Evolutionary conservation across 2,329 filamentous ascomycete species (phyloP), one percentile per base, ranked within the genome.

Genomic region (Penicillium oxalicum): DNA sequence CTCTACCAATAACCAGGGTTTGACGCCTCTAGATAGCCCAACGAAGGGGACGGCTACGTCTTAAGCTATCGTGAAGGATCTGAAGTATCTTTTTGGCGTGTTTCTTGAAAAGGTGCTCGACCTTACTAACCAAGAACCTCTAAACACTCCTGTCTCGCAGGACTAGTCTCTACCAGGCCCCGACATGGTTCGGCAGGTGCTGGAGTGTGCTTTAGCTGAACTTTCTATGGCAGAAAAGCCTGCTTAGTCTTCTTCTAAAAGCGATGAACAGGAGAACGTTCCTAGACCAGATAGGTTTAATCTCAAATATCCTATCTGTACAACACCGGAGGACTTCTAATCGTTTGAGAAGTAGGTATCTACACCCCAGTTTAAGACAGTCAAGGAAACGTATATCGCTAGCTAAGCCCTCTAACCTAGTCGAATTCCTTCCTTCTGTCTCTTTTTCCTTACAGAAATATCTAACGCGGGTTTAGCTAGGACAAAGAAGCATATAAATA

Each of bases 401-500:
- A 40, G 2, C 37, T 35, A n/a, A 35, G 13, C 4, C 9, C 34
- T 11, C 27, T 34, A 45, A 34, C 47, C n/a, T n/a, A n/a, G n/a
- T n/a, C n/a, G n/a, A n/a, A n/a, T n/a, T n/a, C n/a, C n/a, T n/a
- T n/a, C n/a, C n/a, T n/a, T n/a, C n/a, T n/a, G n/a, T n/a, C 11
- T 42, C 49, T 12, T 35, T 35, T n/a, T 7, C 50, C 42, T 51
- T 9, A 34, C 11, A 27, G 41, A 35, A 44, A 40, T 52, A 25
- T 36, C 41, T 54, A 24, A 54, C 35, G 37, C 11, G 1, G 37
- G 37, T 45, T n/a, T n/a, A n/a, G n/a, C n/a, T n/a, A n/a, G 55
- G 54, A 63, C 47, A 53, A 57, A 45, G 55, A 59, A 36, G 55
- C 44, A 38, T 59, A 52, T 28, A 61, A 58, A 53, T 64, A 63